A percentile compares a stretch with the other conserved stretches of the same genome.
These are phyloP conservation scores for Ascochyta lentis DNA, from an alignment of 2,329 filamentous ascomycete species.

Conservation along the genomic window DNA sequence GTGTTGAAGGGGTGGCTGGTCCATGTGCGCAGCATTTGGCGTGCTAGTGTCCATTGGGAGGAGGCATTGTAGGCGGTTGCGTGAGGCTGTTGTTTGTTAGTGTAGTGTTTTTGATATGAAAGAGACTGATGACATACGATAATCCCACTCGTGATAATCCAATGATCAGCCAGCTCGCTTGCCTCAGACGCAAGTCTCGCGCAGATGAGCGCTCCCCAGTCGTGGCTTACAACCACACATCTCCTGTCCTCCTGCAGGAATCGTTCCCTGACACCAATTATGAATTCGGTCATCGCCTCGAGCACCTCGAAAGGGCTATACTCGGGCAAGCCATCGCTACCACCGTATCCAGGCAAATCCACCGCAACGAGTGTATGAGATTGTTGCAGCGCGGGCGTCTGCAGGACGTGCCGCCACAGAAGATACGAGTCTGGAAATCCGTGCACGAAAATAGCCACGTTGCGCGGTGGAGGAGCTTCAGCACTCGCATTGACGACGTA, in stretches of 20 bases:
- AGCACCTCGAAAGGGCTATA: constrained; percentile 61
- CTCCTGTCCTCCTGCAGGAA: constrained; percentile 46
- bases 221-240: constrained; percentile 59
- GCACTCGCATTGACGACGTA: constrained; percentile 55
- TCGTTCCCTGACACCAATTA: constrained; percentile 57
- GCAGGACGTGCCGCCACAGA: constrained; percentile 60
- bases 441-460: constrained; percentile 62
- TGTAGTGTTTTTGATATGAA: background rate
- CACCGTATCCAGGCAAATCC: constrained; percentile 66
- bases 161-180: constrained; percentile 61
- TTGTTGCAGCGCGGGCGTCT: constrained; percentile 45
- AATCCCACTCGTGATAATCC: constrained; percentile 61
- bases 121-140: constrained; percentile 52
- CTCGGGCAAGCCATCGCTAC: constrained; percentile 58
- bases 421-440: constrained; percentile 66
- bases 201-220: constrained; percentile 62
- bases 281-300: constrained; percentile 61
- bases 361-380: constrained; percentile 59
- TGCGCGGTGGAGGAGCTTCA: constrained; percentile 30
- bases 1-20: constrained; percentile 53
- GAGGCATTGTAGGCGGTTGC: constrained; percentile 53
- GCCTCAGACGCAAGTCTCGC: constrained; percentile 66
- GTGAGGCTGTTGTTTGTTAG: constrained; percentile 44
- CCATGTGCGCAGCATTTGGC: constrained; percentile 60
- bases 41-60: constrained; percentile 51